A percentile compares a stretch with the other conserved stretches of the same genome.
Evolutionary conservation across 179 eudicot genomes (phyloP).

Genomic region (Spergularia azorica): DNA sequence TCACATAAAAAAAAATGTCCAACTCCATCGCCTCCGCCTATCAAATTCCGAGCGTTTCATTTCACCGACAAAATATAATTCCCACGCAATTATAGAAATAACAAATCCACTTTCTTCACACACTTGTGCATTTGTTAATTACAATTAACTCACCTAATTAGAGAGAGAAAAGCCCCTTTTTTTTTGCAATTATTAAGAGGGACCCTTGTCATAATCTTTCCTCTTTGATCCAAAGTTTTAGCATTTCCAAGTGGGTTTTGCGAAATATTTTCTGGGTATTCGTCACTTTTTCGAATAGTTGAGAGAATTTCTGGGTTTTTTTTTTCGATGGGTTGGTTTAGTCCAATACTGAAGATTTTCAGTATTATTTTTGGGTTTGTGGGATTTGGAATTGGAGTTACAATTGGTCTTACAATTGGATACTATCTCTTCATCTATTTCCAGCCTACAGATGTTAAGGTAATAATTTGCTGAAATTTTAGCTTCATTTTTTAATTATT

Average conservation of each 20-base stretch:
- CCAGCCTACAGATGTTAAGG: conserved; percentile 63
- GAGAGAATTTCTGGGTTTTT: not conserved
- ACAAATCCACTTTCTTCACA: not conserved
- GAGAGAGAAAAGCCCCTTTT: not conserved
- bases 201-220: not conserved
- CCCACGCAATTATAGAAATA: not conserved
- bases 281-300: not conserved
- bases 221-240: conserved; percentile 16
- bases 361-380: conserved; percentile 48
- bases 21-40: not conserved
- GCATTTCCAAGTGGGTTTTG: conserved; percentile 24
- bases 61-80: not conserved
- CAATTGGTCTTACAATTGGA: conserved; percentile 61
- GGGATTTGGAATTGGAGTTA: conserved; percentile 71
- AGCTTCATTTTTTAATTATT: not conserved
- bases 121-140: not conserved
- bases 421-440: conserved; percentile 69
- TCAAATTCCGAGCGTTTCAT: conserved; percentile 14
- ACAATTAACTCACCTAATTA: not conserved
- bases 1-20: not conserved
- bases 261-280: conserved; percentile 23
- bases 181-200: not conserved
- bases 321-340: conserved; percentile 33
- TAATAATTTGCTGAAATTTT: conserved; percentile 9
- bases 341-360: conserved; percentile 28